Conservation (phyloP, 202 grass and related monocot species). For the Schoenoplectus tabernaemontani region DNA sequence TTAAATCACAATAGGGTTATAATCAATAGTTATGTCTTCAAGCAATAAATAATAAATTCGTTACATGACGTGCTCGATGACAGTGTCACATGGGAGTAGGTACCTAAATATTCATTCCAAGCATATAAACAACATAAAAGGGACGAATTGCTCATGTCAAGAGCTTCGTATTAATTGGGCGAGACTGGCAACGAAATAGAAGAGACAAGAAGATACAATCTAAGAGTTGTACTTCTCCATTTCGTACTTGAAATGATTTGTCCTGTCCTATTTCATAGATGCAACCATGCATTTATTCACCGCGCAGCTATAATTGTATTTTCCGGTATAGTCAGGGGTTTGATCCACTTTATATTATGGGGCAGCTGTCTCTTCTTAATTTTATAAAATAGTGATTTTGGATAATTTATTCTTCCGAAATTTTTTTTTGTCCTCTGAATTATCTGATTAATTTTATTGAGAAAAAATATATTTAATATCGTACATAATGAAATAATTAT, state of each 20-base stretch:
- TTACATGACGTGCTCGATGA: conserved; percentile 20
- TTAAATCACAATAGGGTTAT: neutral
- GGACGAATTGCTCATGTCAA: conserved; percentile 31
- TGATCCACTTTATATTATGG: too few relatives aligned
- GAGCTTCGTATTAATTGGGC: neutral
- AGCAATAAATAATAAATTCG: neutral
- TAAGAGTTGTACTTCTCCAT: neutral
- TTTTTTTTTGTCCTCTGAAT: too few relatives aligned
- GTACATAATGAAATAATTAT: too few relatives aligned
- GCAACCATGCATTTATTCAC: neutral
- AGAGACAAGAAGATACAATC: conserved; percentile 24
- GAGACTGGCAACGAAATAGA: neutral
- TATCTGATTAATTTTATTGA: too few relatives aligned
- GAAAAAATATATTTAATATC: too few relatives aligned
- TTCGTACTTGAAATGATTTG: neutral
- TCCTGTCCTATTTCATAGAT: neutral
- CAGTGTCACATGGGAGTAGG: conserved; percentile 35
- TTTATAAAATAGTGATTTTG: too few relatives aligned
- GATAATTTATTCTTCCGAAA: too few relatives aligned
- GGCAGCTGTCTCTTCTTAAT: too few relatives aligned
- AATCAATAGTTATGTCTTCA: conserved; percentile 15
- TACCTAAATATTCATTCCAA: conserved; percentile 30
- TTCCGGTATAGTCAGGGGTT: neutral
- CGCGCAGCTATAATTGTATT: neutral
- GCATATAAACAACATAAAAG: conserved; percentile 37